Conservation (phyloP, 441 rosid genomes). For the Cnidoscolus chayamansa region DNA sequence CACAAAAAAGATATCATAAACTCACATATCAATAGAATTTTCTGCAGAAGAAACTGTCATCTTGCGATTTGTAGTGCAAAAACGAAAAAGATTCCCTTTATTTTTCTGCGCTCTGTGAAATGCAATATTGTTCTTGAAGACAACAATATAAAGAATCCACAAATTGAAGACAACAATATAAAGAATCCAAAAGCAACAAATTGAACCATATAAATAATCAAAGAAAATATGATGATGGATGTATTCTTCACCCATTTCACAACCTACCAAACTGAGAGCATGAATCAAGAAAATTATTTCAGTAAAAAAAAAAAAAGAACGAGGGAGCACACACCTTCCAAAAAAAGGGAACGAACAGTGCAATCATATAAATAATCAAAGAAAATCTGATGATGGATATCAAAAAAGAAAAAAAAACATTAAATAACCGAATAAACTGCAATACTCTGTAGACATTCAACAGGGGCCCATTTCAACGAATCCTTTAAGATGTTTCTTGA, state of each 20-base stretch:
- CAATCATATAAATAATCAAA: too few species aligned
- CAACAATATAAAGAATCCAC: too few species aligned
- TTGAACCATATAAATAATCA: too few species aligned
- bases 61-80: background rate
- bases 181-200: too few species aligned
- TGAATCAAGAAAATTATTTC: too few species aligned
- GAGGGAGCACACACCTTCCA: too few species aligned
- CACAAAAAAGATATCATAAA: background rate
- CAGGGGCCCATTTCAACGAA: background rate
- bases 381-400: background rate
- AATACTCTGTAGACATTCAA: background rate
- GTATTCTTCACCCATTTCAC: too few species aligned
- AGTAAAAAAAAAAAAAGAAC: too few species aligned
- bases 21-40: constrained; percentile 19
- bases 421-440: background rate
- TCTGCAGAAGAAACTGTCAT: constrained; percentile 23
- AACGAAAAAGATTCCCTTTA: background rate
- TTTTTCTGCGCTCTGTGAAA: background rate
- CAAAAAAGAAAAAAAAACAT: background rate
- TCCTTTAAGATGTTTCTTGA: background rate
- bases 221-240: too few species aligned
- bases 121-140: background rate
- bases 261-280: too few species aligned
- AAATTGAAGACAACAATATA: too few species aligned
- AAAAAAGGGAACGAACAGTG: too few species aligned